Percentiles rank a stretch among this genome's conserved stretches.
Conservation (phyloP, 148 eudicot species). For the Chenopodium album region DNA sequence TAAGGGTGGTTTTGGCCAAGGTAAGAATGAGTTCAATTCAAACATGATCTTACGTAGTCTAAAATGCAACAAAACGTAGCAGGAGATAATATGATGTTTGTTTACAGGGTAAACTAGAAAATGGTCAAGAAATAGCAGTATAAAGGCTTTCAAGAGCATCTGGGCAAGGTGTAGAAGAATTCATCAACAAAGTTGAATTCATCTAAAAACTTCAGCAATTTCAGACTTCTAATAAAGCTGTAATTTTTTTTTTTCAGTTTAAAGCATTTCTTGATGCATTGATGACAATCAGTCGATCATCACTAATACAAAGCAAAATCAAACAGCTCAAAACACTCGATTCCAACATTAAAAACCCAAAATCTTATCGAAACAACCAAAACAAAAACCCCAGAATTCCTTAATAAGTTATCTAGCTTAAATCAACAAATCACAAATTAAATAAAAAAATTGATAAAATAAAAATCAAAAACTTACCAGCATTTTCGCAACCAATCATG, state of each 20-base stretch:
- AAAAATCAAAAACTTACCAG: conserved; percentile 39
- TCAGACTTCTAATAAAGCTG: not conserved
- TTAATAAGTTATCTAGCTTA: not conserved
- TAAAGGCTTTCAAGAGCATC: conserved; percentile 55
- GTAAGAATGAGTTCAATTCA: conserved; percentile 19
- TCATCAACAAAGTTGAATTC: conserved; percentile 48
- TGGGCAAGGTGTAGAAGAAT: conserved; percentile 48
- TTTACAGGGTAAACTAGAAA: conserved; percentile 39
- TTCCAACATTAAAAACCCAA: no score
- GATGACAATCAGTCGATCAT: no score
- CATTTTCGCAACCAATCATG: conserved; percentile 96
- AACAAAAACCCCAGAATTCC: not conserved
- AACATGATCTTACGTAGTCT: not conserved
- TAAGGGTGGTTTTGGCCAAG: no score
- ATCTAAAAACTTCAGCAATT: conserved; percentile 50
- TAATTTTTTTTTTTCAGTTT: not conserved
- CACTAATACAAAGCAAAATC: not conserved
- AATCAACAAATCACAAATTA: not conserved
- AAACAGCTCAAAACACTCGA: not conserved
- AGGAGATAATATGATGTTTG: not conserved
- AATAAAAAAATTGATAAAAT: not conserved
- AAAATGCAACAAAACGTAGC: not conserved
- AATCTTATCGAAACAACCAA: not conserved
- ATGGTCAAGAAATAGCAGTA: conserved; percentile 46
- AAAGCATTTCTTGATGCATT: not conserved